Base-by-base conservation (phyloP, 1,284 basidiomycete genomes). In the Trichosporon ovoides region DNA sequence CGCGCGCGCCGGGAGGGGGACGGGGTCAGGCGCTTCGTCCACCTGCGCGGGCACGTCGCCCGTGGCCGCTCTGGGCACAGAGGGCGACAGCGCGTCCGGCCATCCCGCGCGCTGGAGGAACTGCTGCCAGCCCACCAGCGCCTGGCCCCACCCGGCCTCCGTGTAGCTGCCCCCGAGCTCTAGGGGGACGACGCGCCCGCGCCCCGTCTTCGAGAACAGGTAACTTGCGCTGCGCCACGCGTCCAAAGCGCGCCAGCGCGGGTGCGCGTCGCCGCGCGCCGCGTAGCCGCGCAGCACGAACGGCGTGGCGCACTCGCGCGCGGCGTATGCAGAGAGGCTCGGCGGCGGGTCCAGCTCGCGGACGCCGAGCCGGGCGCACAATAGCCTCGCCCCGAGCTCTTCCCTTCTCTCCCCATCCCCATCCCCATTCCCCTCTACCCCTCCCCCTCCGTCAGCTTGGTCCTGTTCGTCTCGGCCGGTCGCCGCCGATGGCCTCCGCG, bases 101-200 rank as follows among this genome's bases (percentile, higher is more conserved):
- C 80, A 79, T 49, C 83, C 80, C 9, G 89, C 80, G 14, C 77
- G 77, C 6, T 75, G 60, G 13, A 93, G 79, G 69, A 98, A 93
- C 3, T 80, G 80, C 34, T 87, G 85, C 85, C 91, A 96, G 20
- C 76, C 68, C 73, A 96, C 83, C 58, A 98, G 81, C 60, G 78
- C 78, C 75, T 96, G 95, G 0, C 83, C 82, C 95, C 95, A 98
- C 49, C 84, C 83, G 19, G 84, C 82, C 13, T 82, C 80, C 34
- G 89, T 84, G 74, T 98, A 98, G 69, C 92, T 87, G 48, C 78
- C 74, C 3, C 95, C 95, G 24, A 95, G 79, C 76, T 98, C 95
- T 11, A 98, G 85, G 5, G 95, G 95, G 1, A 98, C 88, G 9
- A 91, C 76, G 14, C 95, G 83, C 3, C 88, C 91, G 33, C 83